Evolutionary conservation across 805 yeast genomes (phyloP).

Genomic region (Debaryomyces tyrocola): DNA sequence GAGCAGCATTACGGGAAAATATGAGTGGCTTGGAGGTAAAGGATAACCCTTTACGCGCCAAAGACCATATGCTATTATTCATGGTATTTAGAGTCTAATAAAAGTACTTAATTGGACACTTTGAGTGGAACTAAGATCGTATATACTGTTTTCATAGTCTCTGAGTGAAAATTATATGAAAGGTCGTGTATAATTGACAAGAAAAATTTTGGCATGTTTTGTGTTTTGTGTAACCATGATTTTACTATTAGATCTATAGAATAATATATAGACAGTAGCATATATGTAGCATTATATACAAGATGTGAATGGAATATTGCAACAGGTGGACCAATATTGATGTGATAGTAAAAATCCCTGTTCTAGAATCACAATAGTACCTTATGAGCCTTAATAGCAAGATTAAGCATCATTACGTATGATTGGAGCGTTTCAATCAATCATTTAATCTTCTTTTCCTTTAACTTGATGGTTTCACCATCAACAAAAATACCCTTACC

Average conservation of each 20-base stretch:
- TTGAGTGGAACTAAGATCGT: neutral
- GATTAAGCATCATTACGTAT: too few species aligned
- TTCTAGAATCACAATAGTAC: too few species aligned
- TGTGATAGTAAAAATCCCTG: too few species aligned
- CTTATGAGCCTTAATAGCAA: too few species aligned
- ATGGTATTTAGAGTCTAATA: neutral
- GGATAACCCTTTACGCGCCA: neutral
- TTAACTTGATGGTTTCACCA: slow-evolving; percentile 85
- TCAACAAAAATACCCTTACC: slow-evolving; percentile 96
- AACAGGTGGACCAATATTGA: too few species aligned
- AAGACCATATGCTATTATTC: slow-evolving; percentile 2
- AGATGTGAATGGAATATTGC: too few species aligned
- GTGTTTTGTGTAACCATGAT: slow-evolving; percentile 3
- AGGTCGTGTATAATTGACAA: neutral
- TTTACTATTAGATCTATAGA: neutral
- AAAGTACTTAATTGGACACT: neutral
- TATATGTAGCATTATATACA: too few species aligned
- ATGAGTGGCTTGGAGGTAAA: neutral
- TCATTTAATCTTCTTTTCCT: slow-evolving; percentile 84
- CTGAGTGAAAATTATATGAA: too few species aligned
- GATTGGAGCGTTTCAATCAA: neutral
- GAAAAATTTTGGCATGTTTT: neutral
- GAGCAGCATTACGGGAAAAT: slow-evolving; percentile 36
- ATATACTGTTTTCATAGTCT: too few species aligned
- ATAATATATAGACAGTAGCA: too few species aligned